These are phyloP conservation scores for Chloranthus sessilifolius DNA, from an alignment of 164 flowering plant species.

Conservation along the genomic window DNA sequence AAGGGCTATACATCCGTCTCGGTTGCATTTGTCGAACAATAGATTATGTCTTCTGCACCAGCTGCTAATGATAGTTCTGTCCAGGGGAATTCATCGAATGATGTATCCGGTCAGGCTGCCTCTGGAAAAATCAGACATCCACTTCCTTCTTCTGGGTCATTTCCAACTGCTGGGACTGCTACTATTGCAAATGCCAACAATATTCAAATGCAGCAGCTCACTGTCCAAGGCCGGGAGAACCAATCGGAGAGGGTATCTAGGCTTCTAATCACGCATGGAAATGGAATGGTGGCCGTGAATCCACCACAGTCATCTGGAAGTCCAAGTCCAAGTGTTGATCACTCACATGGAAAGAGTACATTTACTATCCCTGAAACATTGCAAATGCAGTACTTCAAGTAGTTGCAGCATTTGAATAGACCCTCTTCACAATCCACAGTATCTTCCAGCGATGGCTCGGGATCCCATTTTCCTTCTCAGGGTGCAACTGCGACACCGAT, in stretches of 20 bases:
- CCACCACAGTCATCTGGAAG: conserved; percentile 50
- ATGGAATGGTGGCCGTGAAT: conserved; percentile 60
- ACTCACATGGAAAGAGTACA: conserved; percentile 31
- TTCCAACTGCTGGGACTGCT: conserved; percentile 35
- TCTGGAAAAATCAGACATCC: conserved; percentile 51
- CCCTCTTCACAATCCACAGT: conserved; percentile 44
- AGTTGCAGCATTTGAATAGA: conserved; percentile 41
- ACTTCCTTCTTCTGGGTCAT: conserved; percentile 41
- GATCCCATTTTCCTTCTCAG: conserved; percentile 34
- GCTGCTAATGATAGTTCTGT: conserved; percentile 62
- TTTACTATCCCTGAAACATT: conserved; percentile 32
- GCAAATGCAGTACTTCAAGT: conserved; percentile 60
- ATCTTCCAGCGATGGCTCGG: conserved; percentile 38
- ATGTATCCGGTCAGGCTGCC: conserved; percentile 69
- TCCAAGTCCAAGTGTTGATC: conserved; percentile 43
- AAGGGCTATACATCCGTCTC: conserved; percentile 36
- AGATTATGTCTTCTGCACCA: conserved; percentile 44
- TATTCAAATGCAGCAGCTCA: conserved; percentile 39
- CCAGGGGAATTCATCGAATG: conserved; percentile 64
- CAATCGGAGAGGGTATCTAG: conserved; percentile 36
- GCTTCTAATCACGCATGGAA: conserved; percentile 37
- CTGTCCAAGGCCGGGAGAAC: conserved; percentile 45
- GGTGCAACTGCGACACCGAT: conserved; percentile 34
- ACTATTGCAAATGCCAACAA: conserved; percentile 34
- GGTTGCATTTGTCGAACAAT: conserved; percentile 52